Base-by-base conservation (phyloP, 148 eudicot genomes). In the Diospyros lotus region DNA sequence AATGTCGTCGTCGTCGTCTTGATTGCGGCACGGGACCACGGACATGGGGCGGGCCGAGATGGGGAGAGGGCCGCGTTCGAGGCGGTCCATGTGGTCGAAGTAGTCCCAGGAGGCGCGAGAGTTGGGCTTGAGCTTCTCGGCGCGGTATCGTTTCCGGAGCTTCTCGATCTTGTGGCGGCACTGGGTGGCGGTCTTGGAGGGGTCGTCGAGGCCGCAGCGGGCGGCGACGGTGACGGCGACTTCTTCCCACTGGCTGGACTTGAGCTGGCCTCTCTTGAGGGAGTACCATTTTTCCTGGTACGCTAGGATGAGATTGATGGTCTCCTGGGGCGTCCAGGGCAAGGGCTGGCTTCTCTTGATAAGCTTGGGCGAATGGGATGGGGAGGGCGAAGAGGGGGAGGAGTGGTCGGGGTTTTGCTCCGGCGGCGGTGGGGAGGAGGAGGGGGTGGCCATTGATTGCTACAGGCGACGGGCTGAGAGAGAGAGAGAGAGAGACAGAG, bases 141-240 rank as follows among this genome's bases (percentile, higher is more conserved):
- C 80, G 2, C 92, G 84, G 64, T 81, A 90, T 0, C 97, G 84
- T 66, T 92, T 90, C 6, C 97, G 88, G 69, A 92, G 92, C 64
- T 92, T 92, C 80, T 92, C 97, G 59, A 92, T 85, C 81, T 92
- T 92, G 79, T 92, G 97, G 80, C 94, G 92, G 80, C 97, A 92
- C 58, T 92, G 97, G 44, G 84, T 85, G 63, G 91, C 78, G 74
- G 95, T 74, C 40, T 90, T 92, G 28, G 90, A 71, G 64, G 89
- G 90, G 2, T 81, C 83, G 52, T 83, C 81, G 79, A 64, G 77
- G 73, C 84, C 80, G 81, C 90, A 86, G 52, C 84, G 91, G 55
- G 85, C 87, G 62, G 92, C 89, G 72, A 90, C 83, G 72, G 93
- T 79, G 74, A 81, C 51, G 62, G 97, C 81, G 28, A 93, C 89